A percentile compares a stretch with the other conserved stretches of the same genome.
Evolutionary conservation across 2,329 filamentous ascomycete species (phyloP).

Genomic region (Phoma sp.): DNA sequence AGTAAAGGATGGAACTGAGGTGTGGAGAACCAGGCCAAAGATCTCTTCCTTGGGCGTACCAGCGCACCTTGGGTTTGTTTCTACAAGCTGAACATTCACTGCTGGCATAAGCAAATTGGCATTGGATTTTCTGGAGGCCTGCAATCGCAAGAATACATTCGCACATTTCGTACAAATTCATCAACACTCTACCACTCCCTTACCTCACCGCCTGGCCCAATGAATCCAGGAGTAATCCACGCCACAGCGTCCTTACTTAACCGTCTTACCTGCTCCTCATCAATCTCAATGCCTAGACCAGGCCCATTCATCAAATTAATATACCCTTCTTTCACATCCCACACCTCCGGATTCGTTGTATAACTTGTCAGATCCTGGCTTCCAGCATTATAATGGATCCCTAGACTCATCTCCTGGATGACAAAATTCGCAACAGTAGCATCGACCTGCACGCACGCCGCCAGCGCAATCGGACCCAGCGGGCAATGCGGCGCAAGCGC

Average conservation of each 20-base stretch:
- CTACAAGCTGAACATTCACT: too few relatives aligned
- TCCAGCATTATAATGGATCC: conserved; percentile 76
- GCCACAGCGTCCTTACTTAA: conserved; percentile 66
- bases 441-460: conserved; percentile 74
- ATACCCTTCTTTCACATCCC: conserved; percentile 71
- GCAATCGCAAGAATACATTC: background rate
- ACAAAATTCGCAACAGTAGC: conserved; percentile 67
- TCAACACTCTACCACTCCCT: too few relatives aligned
- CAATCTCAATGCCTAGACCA: conserved; percentile 72
- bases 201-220: conserved; percentile 70
- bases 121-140: too few relatives aligned
- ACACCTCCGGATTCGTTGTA: conserved; percentile 69
- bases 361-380: conserved; percentile 63
- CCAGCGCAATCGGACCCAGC: conserved; percentile 74
- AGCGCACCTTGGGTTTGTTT: too few relatives aligned
- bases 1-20: too few relatives aligned
- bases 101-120: too few relatives aligned
- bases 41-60: too few relatives aligned
- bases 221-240: conserved; percentile 73
- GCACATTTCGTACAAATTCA: too few relatives aligned
- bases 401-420: conserved; percentile 80
- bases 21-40: too few relatives aligned
- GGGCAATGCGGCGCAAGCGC: conserved; percentile 78
- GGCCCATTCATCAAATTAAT: conserved; percentile 66
- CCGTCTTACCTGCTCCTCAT: conserved; percentile 71